phyloP scores from a whole-genome alignment of 768 basidiomycete species.

The Paxillus rubicundulus region DNA sequence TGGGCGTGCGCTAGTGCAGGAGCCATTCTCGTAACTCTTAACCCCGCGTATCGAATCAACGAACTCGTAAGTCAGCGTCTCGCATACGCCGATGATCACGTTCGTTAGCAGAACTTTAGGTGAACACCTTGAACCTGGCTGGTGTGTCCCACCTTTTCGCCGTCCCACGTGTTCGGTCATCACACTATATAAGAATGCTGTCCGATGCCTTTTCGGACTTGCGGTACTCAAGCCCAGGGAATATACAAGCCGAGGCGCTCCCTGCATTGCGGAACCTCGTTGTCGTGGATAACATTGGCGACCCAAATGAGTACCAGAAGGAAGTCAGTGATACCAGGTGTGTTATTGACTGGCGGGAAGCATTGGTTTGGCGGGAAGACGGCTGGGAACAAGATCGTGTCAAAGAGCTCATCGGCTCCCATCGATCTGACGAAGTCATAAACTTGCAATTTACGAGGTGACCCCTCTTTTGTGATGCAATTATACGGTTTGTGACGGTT shows the following conservation, averaged over 20 bases:
- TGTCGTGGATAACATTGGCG: constrained; percentile 60
- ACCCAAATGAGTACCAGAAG: constrained; percentile 38
- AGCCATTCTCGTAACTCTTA: constrained; percentile 80
- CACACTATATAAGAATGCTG: constrained; percentile 62
- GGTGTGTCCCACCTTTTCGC: constrained; percentile 69
- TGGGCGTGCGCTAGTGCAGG: constrained; percentile 87
- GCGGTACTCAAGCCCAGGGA: constrained; percentile 44
- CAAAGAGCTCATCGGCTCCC: constrained; percentile 37
- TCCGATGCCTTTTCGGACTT: constrained; percentile 57
- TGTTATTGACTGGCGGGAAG: constrained; percentile 68
- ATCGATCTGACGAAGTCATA: constrained; percentile 66
- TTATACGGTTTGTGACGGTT: background rate
- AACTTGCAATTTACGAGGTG: constrained; percentile 88
- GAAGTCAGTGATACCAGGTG: constrained; percentile 44
- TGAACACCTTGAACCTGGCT: constrained; percentile 58
- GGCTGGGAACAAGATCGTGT: constrained; percentile 42
- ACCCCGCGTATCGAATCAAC: constrained; percentile 71
- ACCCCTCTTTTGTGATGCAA: constrained; percentile 2
- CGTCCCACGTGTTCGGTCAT: constrained; percentile 65
- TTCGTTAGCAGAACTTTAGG: constrained; percentile 36
- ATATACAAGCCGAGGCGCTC: constrained; percentile 54
- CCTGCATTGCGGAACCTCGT: constrained; percentile 64
- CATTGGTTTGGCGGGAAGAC: constrained; percentile 66
- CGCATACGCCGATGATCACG: background rate
- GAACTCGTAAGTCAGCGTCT: constrained; percentile 56